phyloP scores from a whole-genome alignment of 768 basidiomycete species.

The Pulveroboletus frians region DNA sequence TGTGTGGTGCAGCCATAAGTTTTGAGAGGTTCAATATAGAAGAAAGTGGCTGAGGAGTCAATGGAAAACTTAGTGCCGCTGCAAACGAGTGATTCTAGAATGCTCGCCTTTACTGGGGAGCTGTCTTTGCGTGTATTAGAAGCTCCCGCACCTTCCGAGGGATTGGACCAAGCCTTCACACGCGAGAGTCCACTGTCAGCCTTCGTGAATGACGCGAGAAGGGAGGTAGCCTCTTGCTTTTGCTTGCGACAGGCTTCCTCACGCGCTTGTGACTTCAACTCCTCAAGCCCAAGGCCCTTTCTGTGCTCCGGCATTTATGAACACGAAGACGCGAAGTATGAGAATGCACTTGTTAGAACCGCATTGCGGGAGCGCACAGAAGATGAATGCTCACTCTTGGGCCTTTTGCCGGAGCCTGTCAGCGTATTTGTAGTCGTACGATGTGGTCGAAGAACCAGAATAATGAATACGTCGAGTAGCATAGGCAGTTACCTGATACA shows the following conservation, averaged over 20 bases:
- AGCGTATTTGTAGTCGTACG: conserved; percentile 53
- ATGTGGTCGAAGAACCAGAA: neutral
- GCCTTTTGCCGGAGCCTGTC: conserved; percentile 63
- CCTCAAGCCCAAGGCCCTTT: conserved; percentile 38
- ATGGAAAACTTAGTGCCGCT: neutral
- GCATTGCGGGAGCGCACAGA: conserved; percentile 6
- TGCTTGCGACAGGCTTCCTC: conserved; percentile 32
- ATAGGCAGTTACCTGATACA: neutral
- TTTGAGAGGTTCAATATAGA: conserved; percentile 74
- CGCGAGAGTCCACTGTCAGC: conserved; percentile 6
- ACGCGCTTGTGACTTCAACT: conserved; percentile 29
- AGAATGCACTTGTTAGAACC: conserved; percentile 16
- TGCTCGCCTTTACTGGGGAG: conserved; percentile 59
- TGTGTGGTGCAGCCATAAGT: conserved; percentile 62
- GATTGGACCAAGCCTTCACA: conserved; percentile 5
- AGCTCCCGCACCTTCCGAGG: conserved; percentile 2
- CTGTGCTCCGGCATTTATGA: conserved; percentile 27
- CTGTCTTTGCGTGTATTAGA: conserved; percentile 48
- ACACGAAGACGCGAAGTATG: conserved; percentile 1
- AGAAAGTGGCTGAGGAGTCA: conserved; percentile 59
- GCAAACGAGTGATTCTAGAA: neutral
- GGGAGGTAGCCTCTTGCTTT: conserved; percentile 15
- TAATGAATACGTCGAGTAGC: conserved; percentile 16
- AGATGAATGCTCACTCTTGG: conserved; percentile 48
- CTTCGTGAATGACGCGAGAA: conserved; percentile 14